A percentile compares a stretch with the other conserved stretches of the same genome.
These are phyloP conservation scores for Puccinia coronata DNA, from an alignment of 1,284 basidiomycete genomes.

Conservation along the genomic window DNA sequence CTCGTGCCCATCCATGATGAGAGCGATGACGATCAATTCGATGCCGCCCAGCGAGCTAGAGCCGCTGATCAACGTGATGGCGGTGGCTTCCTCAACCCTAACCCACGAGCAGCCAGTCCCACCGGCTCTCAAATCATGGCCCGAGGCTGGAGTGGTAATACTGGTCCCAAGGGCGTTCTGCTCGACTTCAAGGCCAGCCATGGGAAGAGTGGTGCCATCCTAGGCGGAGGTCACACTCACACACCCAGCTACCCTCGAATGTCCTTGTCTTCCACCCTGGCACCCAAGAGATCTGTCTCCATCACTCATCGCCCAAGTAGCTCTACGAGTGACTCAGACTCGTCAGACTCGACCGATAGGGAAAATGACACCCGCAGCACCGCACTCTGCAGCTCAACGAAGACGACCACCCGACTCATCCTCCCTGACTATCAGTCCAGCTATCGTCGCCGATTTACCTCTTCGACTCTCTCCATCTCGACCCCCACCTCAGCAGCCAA, in stretches of 20 bases:
- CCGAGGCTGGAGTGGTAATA: slow-evolving; percentile 49
- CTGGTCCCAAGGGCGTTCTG: slow-evolving; percentile 48
- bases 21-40: slow-evolving; percentile 25
- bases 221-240: slow-evolving; percentile 29
- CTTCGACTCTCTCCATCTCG: background rate
- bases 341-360: slow-evolving; percentile 3
- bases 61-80: background rate
- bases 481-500: background rate
- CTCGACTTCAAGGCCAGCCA: slow-evolving; percentile 48
- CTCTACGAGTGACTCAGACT: slow-evolving; percentile 20
- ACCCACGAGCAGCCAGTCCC: background rate
- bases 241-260: background rate
- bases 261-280: background rate
- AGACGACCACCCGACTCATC: slow-evolving; percentile 7
- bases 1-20: background rate
- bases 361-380: slow-evolving; percentile 23
- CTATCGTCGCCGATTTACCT: background rate
- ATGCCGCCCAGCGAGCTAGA: background rate
- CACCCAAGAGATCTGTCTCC: background rate
- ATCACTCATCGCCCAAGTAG: background rate
- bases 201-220: slow-evolving; percentile 49
- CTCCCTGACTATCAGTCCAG: background rate
- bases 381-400: slow-evolving; percentile 12
- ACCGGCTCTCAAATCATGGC: slow-evolving; percentile 33
- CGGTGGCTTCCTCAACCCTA: background rate